phyloP scores from a whole-genome alignment of 306 rosid species.

The Medicago ruthenica region DNA sequence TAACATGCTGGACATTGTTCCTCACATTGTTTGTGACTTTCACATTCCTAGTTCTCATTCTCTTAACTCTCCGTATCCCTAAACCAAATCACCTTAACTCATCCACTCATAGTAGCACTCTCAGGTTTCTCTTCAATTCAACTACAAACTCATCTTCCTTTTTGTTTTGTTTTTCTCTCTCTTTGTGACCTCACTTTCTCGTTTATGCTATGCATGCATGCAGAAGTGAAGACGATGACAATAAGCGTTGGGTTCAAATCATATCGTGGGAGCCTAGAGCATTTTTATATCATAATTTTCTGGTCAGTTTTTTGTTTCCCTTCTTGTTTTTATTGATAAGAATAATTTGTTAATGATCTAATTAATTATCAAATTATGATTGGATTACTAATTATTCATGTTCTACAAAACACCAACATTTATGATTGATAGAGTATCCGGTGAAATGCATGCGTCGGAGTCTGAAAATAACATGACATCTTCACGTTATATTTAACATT shows the following conservation, averaged over 20 bases:
- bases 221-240: conserved; percentile 33
- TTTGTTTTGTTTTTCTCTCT: background rate
- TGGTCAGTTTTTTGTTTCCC: conserved; percentile 50
- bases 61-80: conserved; percentile 71
- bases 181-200: background rate
- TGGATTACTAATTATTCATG: background rate
- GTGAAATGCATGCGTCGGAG: too few species aligned
- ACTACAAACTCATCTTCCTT: background rate
- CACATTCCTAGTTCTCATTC: conserved; percentile 70
- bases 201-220: background rate
- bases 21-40: conserved; percentile 59
- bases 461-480: too few species aligned
- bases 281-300: conserved; percentile 81
- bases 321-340: too few species aligned
- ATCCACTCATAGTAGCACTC: conserved; percentile 46
- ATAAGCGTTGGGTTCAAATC: conserved; percentile 75
- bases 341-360: background rate
- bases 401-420: too few species aligned
- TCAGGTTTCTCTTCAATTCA: conserved; percentile 33
- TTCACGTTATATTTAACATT: too few species aligned
- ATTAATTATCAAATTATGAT: background rate
- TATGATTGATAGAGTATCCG: too few species aligned
- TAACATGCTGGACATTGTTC: conserved; percentile 44
- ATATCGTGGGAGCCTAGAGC: conserved; percentile 98
- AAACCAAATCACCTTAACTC: conserved; percentile 76